Conservation (phyloP, 2,329 filamentous ascomycete species). For the Beauveria medogensis region DNA sequence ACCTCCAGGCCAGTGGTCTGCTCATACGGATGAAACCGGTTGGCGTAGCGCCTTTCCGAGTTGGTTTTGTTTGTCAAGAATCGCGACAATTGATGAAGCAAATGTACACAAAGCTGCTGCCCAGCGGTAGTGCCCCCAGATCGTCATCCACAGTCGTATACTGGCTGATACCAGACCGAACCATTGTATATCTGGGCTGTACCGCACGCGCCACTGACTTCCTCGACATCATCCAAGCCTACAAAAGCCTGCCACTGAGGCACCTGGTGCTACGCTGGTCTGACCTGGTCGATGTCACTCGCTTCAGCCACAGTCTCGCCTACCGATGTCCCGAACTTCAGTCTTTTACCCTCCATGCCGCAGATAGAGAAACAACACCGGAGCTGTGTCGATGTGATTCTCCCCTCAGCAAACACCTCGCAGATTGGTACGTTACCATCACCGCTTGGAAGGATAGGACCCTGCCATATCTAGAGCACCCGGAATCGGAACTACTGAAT, state of each 20-base stretch:
- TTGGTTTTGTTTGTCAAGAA: conserved; percentile 6
- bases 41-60: background rate
- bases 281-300: conserved; percentile 2
- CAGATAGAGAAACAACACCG: background rate
- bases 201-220: conserved; percentile 9
- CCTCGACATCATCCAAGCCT: conserved; percentile 5
- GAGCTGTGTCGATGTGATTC: conserved; percentile 6
- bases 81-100: conserved; percentile 2
- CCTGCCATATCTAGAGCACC: conserved; percentile 5
- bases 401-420: background rate
- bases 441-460: background rate
- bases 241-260: background rate
- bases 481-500: background rate
- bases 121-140: background rate
- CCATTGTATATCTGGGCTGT: conserved; percentile 7
- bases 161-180: conserved; percentile 9
- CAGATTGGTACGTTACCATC: background rate
- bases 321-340: conserved; percentile 2
- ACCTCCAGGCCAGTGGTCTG: conserved; percentile 6
- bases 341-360: conserved; percentile 1
- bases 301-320: conserved; percentile 2
- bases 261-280: conserved; percentile 7
- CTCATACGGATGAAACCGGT: conserved; percentile 5
- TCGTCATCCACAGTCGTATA: background rate
- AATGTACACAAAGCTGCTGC: conserved; percentile 1